Conservation (phyloP, 768 basidiomycete species). For the Xerocomellus dryophilus region DNA sequence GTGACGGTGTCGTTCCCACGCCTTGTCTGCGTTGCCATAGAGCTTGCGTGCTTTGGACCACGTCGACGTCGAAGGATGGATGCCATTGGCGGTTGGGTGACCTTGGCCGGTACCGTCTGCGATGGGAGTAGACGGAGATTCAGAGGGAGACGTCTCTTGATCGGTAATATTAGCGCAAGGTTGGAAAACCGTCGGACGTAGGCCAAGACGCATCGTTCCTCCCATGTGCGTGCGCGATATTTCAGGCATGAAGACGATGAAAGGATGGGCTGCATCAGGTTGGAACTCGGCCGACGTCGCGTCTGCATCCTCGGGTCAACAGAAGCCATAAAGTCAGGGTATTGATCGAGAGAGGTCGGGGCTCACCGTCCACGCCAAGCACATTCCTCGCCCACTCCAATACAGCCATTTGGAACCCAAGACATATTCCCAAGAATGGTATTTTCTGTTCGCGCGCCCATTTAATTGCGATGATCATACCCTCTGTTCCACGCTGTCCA, state of each 20-base stretch:
- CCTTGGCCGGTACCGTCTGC: slow-evolving; percentile 1
- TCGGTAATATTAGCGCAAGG: slow-evolving; percentile 28
- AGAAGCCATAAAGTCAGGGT: neutral
- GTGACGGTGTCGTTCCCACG: slow-evolving; percentile 97
- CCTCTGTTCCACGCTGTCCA: slow-evolving; percentile 88
- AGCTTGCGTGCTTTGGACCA: slow-evolving; percentile 75
- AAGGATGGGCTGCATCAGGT: slow-evolving; percentile 56
- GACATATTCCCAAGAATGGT: slow-evolving; percentile 94
- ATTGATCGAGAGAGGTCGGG: neutral
- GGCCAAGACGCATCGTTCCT: slow-evolving; percentile 98
- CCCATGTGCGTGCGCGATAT: slow-evolving; percentile 98
- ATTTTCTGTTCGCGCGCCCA: slow-evolving; percentile 94
- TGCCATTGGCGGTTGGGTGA: slow-evolving; percentile 5
- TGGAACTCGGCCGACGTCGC: slow-evolving; percentile 87
- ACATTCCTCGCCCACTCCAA: slow-evolving; percentile 92
- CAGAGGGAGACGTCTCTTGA: slow-evolving; percentile 13
- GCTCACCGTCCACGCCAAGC: slow-evolving; percentile 61
- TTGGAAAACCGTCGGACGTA: slow-evolving; percentile 93
- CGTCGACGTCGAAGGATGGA: slow-evolving; percentile 43
- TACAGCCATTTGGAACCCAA: slow-evolving; percentile 96
- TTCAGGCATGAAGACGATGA: slow-evolving; percentile 98
- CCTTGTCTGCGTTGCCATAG: slow-evolving; percentile 76
- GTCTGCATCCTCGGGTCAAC: slow-evolving; percentile 41
- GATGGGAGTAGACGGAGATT: slow-evolving; percentile 3
- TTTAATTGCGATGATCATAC: slow-evolving; percentile 97